Base-by-base conservation (phyloP, 306 rosid species). In the Argentina anserina region DNA sequence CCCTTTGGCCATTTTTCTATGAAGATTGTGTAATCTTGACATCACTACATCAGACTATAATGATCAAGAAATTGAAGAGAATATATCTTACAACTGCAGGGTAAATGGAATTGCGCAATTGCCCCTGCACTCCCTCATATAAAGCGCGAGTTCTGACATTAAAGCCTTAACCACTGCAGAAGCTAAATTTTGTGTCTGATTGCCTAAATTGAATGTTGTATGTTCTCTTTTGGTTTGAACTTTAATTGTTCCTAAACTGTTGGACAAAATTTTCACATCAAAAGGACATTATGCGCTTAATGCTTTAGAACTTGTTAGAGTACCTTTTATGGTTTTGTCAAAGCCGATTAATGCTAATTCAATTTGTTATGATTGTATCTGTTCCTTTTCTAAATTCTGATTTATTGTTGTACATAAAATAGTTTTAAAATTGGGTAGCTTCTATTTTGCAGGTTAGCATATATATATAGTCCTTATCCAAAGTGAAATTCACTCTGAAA, bases 21-120 rank as follows among this genome's bases (percentile, higher is more conserved):
- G 45, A 56, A 89, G 81, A 75, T 68, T 86, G 45, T 75, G 78
- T 81, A 56, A 83, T 84, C 90, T 94, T 79, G 95, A 91, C 77
- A 86, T 94, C 78, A 94, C 96, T 46, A 91, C 98, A 25, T 94
- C 98, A 9, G 97, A 94, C 77, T 94, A 91, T 67, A 74, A 85
- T 68, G 97, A 94, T 78, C 84, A 80, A 81, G 97, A 91, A 85
- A 94, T 94, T 81, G 91, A 88, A 81, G 94, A 88, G 39, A 94
- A 89, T 79, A 89, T 94, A 70, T 81, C 95, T 76, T 87, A 94
- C 78, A 94, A 91, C 80, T 89, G 98, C 87, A 76, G 80, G 84
- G 87, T 70, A 70, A 94, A 94, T 82, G 91, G 84, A 79, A 82
- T 91, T n/a, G n/a, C n/a, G n/a, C n/a, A n/a, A n/a, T n/a, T 56